Conservation (phyloP, 2,329 filamentous ascomycete genomes). For the Leptographium galeiforme region DNA sequence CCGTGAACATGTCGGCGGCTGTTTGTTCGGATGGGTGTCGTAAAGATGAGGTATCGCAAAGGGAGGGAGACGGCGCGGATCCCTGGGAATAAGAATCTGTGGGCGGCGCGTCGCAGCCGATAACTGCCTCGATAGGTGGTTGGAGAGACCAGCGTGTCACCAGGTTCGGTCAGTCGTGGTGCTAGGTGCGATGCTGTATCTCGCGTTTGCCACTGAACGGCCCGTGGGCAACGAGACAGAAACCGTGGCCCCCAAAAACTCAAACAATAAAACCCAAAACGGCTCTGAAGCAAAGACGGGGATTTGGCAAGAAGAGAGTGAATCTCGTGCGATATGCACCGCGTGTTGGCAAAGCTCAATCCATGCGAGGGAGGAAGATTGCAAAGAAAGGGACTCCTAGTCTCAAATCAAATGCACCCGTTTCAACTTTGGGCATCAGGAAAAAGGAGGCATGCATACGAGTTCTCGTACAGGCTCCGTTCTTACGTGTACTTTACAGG, state of each 20-base stretch:
- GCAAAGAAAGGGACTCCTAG: not conserved
- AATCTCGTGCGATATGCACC: not conserved
- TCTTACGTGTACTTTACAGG: not conserved
- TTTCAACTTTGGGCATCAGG: not conserved
- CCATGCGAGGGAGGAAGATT: not conserved
- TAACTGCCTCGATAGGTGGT: no score
- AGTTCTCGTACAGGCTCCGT: not conserved
- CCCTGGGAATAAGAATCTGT: not conserved
- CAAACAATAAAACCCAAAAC: not conserved
- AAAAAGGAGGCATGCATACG: not conserved
- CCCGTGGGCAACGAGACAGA: no score
- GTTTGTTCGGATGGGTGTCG: not conserved
- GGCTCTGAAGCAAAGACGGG: not conserved
- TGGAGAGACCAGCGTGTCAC: no score
- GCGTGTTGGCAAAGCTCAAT: not conserved
- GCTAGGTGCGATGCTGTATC: no score
- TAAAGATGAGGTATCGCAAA: not conserved
- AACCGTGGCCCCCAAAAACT: not conserved
- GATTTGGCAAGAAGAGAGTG: not conserved
- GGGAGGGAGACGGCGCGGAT: not conserved
- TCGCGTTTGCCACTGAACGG: no score
- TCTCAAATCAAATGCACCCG: not conserved
- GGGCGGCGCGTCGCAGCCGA: no score
- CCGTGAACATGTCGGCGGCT: not conserved
- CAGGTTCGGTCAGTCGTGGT: no score